Evolutionary conservation across 2,329 filamentous ascomycete species (phyloP), one percentile per base, ranked within the genome.

Genomic region (Arthrinium puccinioides): DNA sequence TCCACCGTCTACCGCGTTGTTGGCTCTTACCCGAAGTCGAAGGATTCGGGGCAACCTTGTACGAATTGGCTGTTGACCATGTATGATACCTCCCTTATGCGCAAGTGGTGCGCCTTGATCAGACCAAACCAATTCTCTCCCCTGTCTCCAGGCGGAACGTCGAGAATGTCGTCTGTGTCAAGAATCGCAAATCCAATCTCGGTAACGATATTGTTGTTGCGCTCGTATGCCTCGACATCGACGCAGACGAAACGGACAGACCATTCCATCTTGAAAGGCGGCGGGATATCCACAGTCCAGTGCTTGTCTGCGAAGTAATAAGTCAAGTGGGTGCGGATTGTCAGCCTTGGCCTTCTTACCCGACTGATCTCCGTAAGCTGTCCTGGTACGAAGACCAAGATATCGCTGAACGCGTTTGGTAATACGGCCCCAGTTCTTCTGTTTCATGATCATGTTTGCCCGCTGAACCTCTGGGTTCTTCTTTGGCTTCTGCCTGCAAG

Each of bases 181-280:
- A 97, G 67, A 3, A 82, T 80, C 2, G 87, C 82, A 27, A 98
- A 68, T 1, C 92, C 92, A 26, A 98, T 70, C 58, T 98, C 92
- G 0, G 89, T 94, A 41, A 97, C 72, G 10, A 75, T 66, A 23
- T 70, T 64, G 10, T 78, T 74, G 30, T 75, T 67, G 16, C 63
- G 61, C 57, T 98, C 92, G 40, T 81, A 86, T 2, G 82, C 79
- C 59, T 98, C 92, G 21, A 92, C 66, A 50, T 98, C 92, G 30
- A 97, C 68, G 44, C 75, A 79, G 41, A 95, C 67, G 48, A 96
- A 83, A 7, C 94, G 69, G 1, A 77, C 70, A n/a, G 70, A 64
- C 9, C 59, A 51, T 20, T 79, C 73, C 36, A 70, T 69, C 0
- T 56, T 41, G 41, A 67, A 70, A 1, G 67, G 67, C 3, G 60